Evolutionary conservation across 495 filamentous ascomycete species (phyloP).

Genomic region (Aspergillus panamensis): DNA sequence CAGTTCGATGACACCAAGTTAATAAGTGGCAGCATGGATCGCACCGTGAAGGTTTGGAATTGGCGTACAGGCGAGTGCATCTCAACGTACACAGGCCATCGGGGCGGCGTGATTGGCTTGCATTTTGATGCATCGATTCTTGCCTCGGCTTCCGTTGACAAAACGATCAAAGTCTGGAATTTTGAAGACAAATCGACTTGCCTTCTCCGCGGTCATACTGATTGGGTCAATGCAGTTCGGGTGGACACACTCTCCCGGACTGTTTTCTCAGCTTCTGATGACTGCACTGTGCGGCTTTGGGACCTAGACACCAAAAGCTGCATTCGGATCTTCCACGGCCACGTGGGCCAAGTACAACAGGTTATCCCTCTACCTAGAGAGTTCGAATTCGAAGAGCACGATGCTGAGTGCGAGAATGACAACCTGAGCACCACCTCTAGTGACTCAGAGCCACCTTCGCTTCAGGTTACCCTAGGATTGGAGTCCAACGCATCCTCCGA

Average conservation of each 20-base stretch:
- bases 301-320: slow-evolving; percentile 78
- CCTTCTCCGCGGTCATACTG: slow-evolving; percentile 74
- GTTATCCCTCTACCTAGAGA: slow-evolving; percentile 76
- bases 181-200: slow-evolving; percentile 79
- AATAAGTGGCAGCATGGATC: slow-evolving; percentile 78
- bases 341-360: slow-evolving; percentile 93
- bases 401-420: slow-evolving; percentile 56
- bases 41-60: slow-evolving; percentile 88
- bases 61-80: slow-evolving; percentile 90
- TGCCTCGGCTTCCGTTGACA: slow-evolving; percentile 83
- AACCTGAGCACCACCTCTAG: slow-evolving; percentile 38
- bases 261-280: slow-evolving; percentile 88
- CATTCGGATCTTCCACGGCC: slow-evolving; percentile 81
- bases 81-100: slow-evolving; percentile 73
- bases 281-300: slow-evolving; percentile 89
- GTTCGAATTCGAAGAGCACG: slow-evolving; percentile 76
- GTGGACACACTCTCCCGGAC: slow-evolving; percentile 78
- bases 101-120: slow-evolving; percentile 74
- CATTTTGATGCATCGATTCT: slow-evolving; percentile 82
- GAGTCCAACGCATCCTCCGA: slow-evolving; percentile 32
- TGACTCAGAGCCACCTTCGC: slow-evolving; percentile 29
- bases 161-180: slow-evolving; percentile 90
- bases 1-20: slow-evolving; percentile 92
- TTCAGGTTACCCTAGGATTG: slow-evolving; percentile 17
- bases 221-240: slow-evolving; percentile 92